Base-by-base conservation (phyloP, 1,139 yeast genomes). In the Geotrichum phurueaensis region DNA sequence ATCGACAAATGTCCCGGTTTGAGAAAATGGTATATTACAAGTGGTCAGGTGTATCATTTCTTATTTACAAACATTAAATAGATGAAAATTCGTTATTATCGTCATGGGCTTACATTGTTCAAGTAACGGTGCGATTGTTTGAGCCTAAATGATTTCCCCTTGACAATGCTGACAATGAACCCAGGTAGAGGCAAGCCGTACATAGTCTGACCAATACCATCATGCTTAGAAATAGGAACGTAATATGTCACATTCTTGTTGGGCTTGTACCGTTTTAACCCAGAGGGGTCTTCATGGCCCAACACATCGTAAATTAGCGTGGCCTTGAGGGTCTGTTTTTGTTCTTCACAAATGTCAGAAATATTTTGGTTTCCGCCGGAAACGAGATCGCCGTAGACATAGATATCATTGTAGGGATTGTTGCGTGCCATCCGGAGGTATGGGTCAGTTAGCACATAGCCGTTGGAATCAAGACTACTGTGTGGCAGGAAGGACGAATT, bases 141-240 rank as follows among this genome's bases (percentile, higher is more conserved):
- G 18, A 57, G 53, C 43, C 56, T 25, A 36, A 57, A 57, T 15
- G 47, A 27, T n/a, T 48, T 52, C 13, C 53, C 47, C 48, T 57
- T 57, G 49, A 57, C 53, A 50, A 54, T 47, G 22, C 56, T 49
- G 9, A 58, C 60, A 33, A 58, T 50, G 22, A 58, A 33, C 2
- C 51, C 29, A 2, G 60, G 60, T 7, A 58, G 23, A 10, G 51
- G 45, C 6, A 58, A 18, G 18, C 60, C 60, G 39, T 51, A 47
- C 51, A 58, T 22, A 10, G 55, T 51, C 18, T 54, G 57, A 3
- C 60, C 60, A 23, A 58, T 54, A 12, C 60, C 60, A 25, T 55
- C 60, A 9, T 36, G 23, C 43, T 58, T 58, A 15, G 60, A 58
- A 22, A 58, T 54, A 10, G 60, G 53, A 4, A 58, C 60, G 12